Evolutionary conservation across 2,329 filamentous ascomycete genomes (phyloP).

Genomic region (Aspergillus puulaauensis): DNA sequence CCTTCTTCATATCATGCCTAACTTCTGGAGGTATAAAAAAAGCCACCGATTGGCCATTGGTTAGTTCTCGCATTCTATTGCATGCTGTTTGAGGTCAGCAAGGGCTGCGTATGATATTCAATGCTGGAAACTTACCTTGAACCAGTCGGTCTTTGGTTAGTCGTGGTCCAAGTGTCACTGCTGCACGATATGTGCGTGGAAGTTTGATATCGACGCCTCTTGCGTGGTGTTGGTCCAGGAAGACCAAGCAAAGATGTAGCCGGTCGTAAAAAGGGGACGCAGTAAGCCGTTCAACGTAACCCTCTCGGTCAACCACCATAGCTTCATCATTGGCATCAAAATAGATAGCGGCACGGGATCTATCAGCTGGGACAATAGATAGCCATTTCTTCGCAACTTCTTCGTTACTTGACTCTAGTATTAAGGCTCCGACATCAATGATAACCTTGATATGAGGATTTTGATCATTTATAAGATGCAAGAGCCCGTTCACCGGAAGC

Average conservation of each 20-base stretch:
- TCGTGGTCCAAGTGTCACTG: slow-evolving; percentile 64
- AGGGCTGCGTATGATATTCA: too few relatives aligned
- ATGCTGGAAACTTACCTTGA: slow-evolving; percentile 53
- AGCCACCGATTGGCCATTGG: too few relatives aligned
- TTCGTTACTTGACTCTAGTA: slow-evolving; percentile 62
- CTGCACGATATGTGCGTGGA: slow-evolving; percentile 58
- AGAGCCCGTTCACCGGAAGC: slow-evolving; percentile 19
- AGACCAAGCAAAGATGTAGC: slow-evolving; percentile 62
- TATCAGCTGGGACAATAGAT: background rate
- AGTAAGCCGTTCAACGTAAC: slow-evolving; percentile 41
- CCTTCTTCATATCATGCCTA: slow-evolving; percentile 44
- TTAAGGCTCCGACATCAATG: slow-evolving; percentile 68
- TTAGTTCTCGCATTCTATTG: too few relatives aligned
- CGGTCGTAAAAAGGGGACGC: slow-evolving; percentile 58
- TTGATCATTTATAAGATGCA: slow-evolving; percentile 18
- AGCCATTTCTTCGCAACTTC: slow-evolving; percentile 58
- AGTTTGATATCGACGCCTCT: slow-evolving; percentile 67
- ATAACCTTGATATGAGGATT: slow-evolving; percentile 44
- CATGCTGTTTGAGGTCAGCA: too few relatives aligned
- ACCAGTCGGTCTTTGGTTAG: slow-evolving; percentile 68
- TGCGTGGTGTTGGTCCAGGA: slow-evolving; percentile 69
- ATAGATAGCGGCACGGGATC: slow-evolving; percentile 52
- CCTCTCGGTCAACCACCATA: slow-evolving; percentile 27
- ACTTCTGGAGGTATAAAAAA: too few relatives aligned
- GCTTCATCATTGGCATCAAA: slow-evolving; percentile 42